Conservation (phyloP, 164 flowering plant genomes). For the Tinospora cordifolia region DNA sequence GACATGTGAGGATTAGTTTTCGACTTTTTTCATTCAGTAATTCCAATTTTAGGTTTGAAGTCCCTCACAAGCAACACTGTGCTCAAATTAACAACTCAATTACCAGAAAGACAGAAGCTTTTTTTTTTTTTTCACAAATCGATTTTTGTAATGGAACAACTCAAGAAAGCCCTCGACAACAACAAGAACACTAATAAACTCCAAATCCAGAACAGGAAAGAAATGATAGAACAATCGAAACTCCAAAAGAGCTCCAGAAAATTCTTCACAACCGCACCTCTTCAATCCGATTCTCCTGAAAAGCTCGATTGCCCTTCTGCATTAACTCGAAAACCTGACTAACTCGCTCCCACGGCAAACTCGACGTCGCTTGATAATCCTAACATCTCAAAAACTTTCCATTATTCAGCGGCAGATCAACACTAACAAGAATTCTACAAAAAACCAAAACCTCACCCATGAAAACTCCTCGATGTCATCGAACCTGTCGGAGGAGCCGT, state of each 20-base stretch:
- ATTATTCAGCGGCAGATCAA: conserved; percentile 6
- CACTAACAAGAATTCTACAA: background rate
- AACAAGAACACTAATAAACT: background rate
- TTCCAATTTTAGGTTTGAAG: no score
- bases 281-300: conserved; percentile 40
- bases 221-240: background rate
- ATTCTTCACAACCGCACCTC: conserved; percentile 35
- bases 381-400: conserved; percentile 23
- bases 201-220: background rate
- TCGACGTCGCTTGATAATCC: conserved; percentile 41
- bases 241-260: background rate
- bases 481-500: conserved; percentile 19
- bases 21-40: no score
- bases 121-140: no score
- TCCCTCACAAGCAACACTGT: no score
- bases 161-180: background rate
- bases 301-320: conserved; percentile 59
- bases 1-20: no score
- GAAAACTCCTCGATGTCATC: conserved; percentile 60
- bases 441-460: conserved; percentile 26
- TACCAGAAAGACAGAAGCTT: no score
- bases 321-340: conserved; percentile 46
- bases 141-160: no score
- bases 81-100: no score
- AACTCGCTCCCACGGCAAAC: conserved; percentile 41